Base-by-base conservation (phyloP, 2,329 filamentous ascomycete species). In the Aspergillus neotritici region DNA sequence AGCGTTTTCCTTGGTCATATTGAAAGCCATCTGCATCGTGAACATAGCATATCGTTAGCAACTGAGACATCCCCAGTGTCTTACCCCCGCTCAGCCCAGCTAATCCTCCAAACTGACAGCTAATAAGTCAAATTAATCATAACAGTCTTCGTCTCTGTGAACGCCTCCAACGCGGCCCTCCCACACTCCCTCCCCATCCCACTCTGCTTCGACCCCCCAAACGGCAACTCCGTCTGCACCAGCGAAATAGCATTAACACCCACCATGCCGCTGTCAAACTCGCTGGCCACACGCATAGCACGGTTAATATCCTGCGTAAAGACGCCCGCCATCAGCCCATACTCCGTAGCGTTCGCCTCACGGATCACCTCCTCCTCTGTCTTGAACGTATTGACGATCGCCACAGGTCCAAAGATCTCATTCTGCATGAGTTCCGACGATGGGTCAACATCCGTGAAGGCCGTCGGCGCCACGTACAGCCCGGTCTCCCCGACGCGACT, bases 231-330 rank as follows among this genome's bases (percentile, higher is more conserved):
- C 5, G 40, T 17, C 16, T 38, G 29, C n/a, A 31, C 29, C 13
- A 38, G 34, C 21, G 41, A 43, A 21, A 47, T 30, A 16, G 41
- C 41, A 33, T 50, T 50, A 5, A 50, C 16, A 1, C 48, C 48
- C 10, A 50, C 48, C 34, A 44, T 46, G 2, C 48, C 48, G 6
- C 38, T 40, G 9, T 50, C 48, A 9, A 50, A 43, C 12, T 30
- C 39, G n/a, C 14, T 37, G 14, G 37, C 34, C 2, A 48, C 21
- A 1, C 45, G 37, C 42, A 50, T 4, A 5, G 48, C 48, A 25
- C 32, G 25, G 42, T 39, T 43, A 17, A 50, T 43, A 14, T 48
- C 45, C 28, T 46, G 32, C 7, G 48, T 50, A 12, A 50, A 50
- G 1, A 50, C 48, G 13, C 44, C 45, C 12, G 48, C 44, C 34